A percentile compares a stretch with the other conserved stretches of the same genome.
phyloP scores from a whole-genome alignment of 2,329 filamentous ascomycete genomes.

The Metarhizium sp. region DNA sequence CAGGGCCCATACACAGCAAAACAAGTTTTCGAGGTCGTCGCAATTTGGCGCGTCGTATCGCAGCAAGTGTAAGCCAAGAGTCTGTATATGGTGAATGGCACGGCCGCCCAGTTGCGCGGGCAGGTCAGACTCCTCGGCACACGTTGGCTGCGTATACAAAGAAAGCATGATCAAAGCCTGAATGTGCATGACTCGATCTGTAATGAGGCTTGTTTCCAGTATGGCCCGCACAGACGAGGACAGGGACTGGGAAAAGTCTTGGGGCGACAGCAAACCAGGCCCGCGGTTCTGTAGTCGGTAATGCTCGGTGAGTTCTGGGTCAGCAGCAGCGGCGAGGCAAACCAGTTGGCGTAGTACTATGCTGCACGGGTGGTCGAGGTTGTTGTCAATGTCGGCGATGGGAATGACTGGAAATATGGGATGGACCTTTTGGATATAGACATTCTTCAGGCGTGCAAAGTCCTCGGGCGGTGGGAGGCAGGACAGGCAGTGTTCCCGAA shows the following conservation, averaged over 20 bases:
- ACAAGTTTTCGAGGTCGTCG: slow-evolving; percentile 37
- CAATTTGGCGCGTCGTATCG: slow-evolving; percentile 28
- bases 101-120: slow-evolving; percentile 43
- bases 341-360: slow-evolving; percentile 44
- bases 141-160: slow-evolving; percentile 48
- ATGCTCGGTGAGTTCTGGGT: slow-evolving; percentile 33
- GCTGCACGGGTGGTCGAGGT: slow-evolving; percentile 23
- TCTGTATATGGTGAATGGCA: slow-evolving; percentile 49
- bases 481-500: slow-evolving; percentile 35
- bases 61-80: slow-evolving; percentile 43
- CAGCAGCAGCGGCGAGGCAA: slow-evolving; percentile 43
- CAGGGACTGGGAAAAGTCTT: slow-evolving; percentile 38
- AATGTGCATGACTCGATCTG: slow-evolving; percentile 44
- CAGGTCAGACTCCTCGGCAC: slow-evolving; percentile 43
- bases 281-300: slow-evolving; percentile 34
- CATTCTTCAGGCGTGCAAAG: slow-evolving; percentile 32
- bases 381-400: slow-evolving; percentile 20
- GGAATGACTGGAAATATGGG: slow-evolving; percentile 45
- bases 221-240: slow-evolving; percentile 39
- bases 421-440: slow-evolving; percentile 44
- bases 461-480: slow-evolving; percentile 38
- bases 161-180: slow-evolving; percentile 45
- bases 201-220: slow-evolving; percentile 43
- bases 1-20: slow-evolving; percentile 51
- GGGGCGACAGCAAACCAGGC: slow-evolving; percentile 28